Evolutionary conservation across 1,284 basidiomycete species (phyloP).

Genomic region (Cutaneotrichosporon cavernicola): DNA sequence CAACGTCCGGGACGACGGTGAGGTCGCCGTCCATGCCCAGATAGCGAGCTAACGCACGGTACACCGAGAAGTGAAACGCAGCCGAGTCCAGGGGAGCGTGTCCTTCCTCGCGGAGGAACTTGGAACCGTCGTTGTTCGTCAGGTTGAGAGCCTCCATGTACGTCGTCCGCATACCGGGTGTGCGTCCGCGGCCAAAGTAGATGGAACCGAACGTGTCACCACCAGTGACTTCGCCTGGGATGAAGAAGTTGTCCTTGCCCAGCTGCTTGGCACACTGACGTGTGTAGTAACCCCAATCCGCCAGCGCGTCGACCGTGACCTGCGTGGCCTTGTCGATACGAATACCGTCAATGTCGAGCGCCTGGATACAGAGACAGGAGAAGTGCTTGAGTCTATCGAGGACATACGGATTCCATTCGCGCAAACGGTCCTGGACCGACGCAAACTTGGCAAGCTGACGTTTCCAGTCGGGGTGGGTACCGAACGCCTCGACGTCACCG

Average conservation of each 20-base stretch:
- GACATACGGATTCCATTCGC: constrained; percentile 78
- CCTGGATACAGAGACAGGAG: constrained; percentile 77
- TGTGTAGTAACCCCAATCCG: constrained; percentile 70
- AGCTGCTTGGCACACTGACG: constrained; percentile 68
- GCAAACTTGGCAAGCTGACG: constrained; percentile 91
- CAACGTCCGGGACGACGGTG: constrained; percentile 77
- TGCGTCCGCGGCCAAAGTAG: constrained; percentile 83
- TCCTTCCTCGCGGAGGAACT: constrained; percentile 70
- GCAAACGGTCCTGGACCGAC: constrained; percentile 86
- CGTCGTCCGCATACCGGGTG: constrained; percentile 61
- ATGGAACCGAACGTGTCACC: constrained; percentile 83
- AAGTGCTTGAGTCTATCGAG: constrained; percentile 73
- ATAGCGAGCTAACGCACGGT: constrained; percentile 76
- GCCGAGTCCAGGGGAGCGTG: constrained; percentile 68
- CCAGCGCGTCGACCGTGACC: constrained; percentile 75
- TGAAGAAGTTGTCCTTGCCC: constrained; percentile 81
- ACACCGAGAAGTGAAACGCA: constrained; percentile 89
- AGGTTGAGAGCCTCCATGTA: constrained; percentile 63
- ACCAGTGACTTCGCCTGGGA: constrained; percentile 90
- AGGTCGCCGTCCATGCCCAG: constrained; percentile 91
- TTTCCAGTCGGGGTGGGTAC: constrained; percentile 75
- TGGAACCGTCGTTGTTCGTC: constrained; percentile 63
- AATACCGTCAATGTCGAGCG: constrained; percentile 84
- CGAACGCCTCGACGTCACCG: constrained; percentile 92
- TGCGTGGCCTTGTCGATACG: constrained; percentile 93